Evolutionary conservation across 2,329 filamentous ascomycete genomes (phyloP).

Genomic region (Trichoderma simmonsii): DNA sequence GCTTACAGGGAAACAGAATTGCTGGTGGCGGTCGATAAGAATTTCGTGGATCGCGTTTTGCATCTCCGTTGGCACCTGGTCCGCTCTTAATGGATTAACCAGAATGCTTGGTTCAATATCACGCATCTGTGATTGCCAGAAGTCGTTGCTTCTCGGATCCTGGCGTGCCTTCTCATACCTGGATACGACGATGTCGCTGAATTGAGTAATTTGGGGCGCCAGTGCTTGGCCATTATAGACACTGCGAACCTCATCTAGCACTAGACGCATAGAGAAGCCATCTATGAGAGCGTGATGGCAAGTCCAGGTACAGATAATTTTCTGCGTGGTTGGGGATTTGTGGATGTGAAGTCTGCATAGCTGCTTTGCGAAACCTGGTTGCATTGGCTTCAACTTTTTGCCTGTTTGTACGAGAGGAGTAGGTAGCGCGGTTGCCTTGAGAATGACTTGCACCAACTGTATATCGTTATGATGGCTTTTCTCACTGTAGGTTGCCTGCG

Average conservation of each 20-base stretch:
- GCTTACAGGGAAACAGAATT: background rate
- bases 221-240: background rate
- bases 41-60: background rate
- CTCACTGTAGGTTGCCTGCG: background rate
- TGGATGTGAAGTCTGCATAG: background rate
- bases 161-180: background rate
- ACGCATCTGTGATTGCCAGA: background rate
- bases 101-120: background rate
- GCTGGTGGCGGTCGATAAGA: background rate
- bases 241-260: background rate
- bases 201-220: background rate
- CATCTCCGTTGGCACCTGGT: background rate
- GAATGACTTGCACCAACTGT: background rate
- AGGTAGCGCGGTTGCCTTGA: background rate
- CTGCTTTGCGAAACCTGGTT: background rate
- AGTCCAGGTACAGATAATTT: background rate
- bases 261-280: background rate
- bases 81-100: background rate
- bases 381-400: background rate
- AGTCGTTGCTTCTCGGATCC: background rate
- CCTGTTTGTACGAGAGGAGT: background rate
- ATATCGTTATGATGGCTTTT: background rate
- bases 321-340: background rate
- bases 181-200: background rate
- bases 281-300: background rate